Evolutionary conservation across 2,329 filamentous ascomycete species (phyloP).

Genomic region (Exophiala sideris): DNA sequence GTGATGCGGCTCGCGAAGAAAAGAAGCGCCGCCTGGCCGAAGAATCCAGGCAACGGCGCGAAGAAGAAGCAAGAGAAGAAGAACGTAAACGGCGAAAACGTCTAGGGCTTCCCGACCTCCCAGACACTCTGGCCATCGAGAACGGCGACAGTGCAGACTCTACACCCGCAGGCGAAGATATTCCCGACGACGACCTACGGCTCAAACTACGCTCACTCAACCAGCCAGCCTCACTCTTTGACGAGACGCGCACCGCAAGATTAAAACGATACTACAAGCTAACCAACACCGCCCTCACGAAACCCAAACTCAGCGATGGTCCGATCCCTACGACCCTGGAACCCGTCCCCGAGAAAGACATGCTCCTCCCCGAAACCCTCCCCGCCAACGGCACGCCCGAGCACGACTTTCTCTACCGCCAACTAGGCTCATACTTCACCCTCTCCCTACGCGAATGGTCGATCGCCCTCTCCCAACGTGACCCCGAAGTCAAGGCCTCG

Average conservation of each 20-base stretch:
- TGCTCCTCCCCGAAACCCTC: conserved; percentile 70
- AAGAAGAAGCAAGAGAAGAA: conserved; percentile 70
- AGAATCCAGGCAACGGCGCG: conserved; percentile 65
- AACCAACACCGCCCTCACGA: conserved; percentile 34
- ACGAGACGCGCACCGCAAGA: conserved; percentile 68
- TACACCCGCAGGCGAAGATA: conserved; percentile 45
- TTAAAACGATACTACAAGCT: conserved; percentile 69
- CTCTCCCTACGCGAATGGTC: conserved; percentile 93
- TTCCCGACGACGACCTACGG: conserved; percentile 58
- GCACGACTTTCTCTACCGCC: conserved; percentile 72
- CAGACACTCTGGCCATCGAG: conserved; percentile 37
- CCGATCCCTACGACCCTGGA: conserved; percentile 84
- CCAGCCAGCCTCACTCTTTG: conserved; percentile 75
- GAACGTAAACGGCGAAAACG: conserved; percentile 71
- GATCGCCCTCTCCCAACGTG: conserved; percentile 63
- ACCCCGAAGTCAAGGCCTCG: conserved; percentile 61
- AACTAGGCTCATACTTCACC: conserved; percentile 92
- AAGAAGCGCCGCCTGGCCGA: conserved; percentile 79
- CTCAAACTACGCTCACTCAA: conserved; percentile 66
- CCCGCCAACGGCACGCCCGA: conserved; percentile 62
- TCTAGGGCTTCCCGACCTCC: conserved; percentile 74
- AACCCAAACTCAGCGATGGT: conserved; percentile 55
- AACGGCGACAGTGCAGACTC: conserved; percentile 20
- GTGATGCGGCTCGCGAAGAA: conserved; percentile 68
- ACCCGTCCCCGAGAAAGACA: conserved; percentile 78